Percentiles rank a stretch among this genome's conserved stretches.
These are phyloP conservation scores for Volvox africanus DNA, from an alignment of 139 green algal species.

Conservation along the genomic window DNA sequence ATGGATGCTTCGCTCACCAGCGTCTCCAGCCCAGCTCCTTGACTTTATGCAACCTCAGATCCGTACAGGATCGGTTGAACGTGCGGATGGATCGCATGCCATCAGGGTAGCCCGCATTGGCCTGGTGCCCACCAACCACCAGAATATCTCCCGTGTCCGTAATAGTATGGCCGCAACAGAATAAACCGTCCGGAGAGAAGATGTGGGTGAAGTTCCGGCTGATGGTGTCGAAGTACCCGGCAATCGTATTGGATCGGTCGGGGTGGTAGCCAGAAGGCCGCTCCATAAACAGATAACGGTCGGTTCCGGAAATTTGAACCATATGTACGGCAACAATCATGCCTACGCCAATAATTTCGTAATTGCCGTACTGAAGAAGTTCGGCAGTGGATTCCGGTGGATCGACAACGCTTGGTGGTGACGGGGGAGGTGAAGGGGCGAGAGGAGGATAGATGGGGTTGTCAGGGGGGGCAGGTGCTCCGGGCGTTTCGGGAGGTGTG, in stretches of 20 bases:
- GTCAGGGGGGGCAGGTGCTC: not conserved
- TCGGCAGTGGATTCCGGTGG: not conserved
- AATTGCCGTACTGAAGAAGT: not conserved
- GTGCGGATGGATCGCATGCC: constrained; percentile 24
- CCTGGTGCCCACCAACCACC: constrained; percentile 53
- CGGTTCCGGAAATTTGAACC: constrained; percentile 45
- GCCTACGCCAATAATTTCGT: not conserved
- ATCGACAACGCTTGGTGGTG: not conserved
- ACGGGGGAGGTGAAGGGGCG: not conserved
- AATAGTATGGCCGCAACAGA: constrained; percentile 55
- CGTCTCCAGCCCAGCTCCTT: constrained; percentile 31
- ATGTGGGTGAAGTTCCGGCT: constrained; percentile 24
- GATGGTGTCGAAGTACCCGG: constrained; percentile 38
- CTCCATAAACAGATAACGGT: constrained; percentile 63
- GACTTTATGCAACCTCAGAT: constrained; percentile 14
- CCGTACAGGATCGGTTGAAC: not conserved
- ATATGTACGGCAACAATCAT: constrained; percentile 63
- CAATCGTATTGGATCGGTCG: not conserved
- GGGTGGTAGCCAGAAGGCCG: constrained; percentile 54
- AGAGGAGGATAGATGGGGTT: not conserved
- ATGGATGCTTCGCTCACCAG: constrained; percentile 2
- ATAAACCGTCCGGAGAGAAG: constrained; percentile 43
- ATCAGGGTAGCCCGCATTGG: constrained; percentile 36
- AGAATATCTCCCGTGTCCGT: constrained; percentile 28
- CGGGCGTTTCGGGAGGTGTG: not conserved